Evolutionary conservation across 2,329 filamentous ascomycete genomes (phyloP).

Genomic region (Thelonectria rubi): DNA sequence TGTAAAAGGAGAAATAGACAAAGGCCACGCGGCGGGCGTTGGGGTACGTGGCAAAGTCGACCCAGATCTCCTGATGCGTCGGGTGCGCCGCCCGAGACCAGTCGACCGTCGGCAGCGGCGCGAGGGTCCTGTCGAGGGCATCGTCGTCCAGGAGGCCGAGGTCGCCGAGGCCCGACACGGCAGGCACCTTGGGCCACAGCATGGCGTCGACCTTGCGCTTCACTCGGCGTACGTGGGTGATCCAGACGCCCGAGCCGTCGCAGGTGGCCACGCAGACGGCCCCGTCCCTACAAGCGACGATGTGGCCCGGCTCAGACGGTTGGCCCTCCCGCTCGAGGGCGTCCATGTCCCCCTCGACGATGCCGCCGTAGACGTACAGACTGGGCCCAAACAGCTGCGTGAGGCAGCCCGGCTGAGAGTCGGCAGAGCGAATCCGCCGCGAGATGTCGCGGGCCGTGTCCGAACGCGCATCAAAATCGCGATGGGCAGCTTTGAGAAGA

Average conservation of each 20-base stretch:
- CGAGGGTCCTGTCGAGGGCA: background rate
- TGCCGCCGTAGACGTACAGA: conserved; percentile 28
- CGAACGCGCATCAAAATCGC: conserved; percentile 16
- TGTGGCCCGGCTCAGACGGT: background rate
- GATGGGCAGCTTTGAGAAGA: conserved; percentile 13
- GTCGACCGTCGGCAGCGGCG: background rate
- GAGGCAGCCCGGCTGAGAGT: conserved; percentile 31
- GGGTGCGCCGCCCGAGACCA: conserved; percentile 9
- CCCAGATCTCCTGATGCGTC: conserved; percentile 12
- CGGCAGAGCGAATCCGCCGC: conserved; percentile 29
- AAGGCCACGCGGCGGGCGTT: conserved; percentile 19
- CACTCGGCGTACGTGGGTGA: conserved; percentile 26
- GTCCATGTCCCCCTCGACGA: conserved; percentile 4
- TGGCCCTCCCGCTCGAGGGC: background rate
- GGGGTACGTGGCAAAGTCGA: conserved; percentile 5
- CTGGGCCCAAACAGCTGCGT: conserved; percentile 15
- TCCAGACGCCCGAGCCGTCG: conserved; percentile 27
- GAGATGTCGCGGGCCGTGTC: conserved; percentile 24
- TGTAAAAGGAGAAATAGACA: conserved; percentile 32
- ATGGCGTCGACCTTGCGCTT: conserved; percentile 30
- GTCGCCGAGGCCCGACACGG: conserved; percentile 14
- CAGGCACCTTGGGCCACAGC: conserved; percentile 31
- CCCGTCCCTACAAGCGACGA: conserved; percentile 3
- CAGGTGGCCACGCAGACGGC: conserved; percentile 20
- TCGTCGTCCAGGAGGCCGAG: conserved; percentile 7